Evolutionary conservation across 176 grass and related monocot species (phyloP).

Genomic region (Carex pumila): DNA sequence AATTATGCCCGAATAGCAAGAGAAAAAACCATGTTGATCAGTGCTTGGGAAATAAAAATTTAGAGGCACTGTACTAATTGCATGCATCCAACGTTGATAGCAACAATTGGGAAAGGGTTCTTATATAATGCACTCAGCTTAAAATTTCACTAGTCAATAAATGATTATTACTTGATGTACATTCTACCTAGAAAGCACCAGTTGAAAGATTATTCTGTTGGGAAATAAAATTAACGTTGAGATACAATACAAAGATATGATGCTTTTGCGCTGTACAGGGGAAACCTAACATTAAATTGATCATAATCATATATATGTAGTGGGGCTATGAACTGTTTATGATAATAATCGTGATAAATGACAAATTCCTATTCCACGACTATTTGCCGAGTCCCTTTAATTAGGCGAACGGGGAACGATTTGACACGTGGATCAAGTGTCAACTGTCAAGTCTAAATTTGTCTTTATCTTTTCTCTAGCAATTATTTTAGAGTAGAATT

Average conservation of each 20-base stretch:
- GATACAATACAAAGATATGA: conserved; percentile 2
- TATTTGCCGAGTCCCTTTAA: neutral
- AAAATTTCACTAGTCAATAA: neutral
- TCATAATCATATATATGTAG: neutral
- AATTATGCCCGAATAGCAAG: too few species aligned
- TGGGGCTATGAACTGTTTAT: neutral
- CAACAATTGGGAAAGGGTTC: neutral
- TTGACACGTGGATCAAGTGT: neutral
- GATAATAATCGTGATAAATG: neutral
- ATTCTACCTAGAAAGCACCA: neutral
- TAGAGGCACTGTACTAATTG: too few species aligned
- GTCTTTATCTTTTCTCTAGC: neutral
- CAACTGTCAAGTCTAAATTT: neutral
- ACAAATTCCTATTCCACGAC: neutral
- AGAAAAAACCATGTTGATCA: too few species aligned
- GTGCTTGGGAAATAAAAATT: too few species aligned
- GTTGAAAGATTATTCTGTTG: neutral
- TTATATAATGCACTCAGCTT: neutral
- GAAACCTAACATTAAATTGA: neutral
- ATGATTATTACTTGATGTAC: neutral
- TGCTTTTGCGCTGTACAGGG: conserved; percentile 3
- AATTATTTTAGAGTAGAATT: too few species aligned
- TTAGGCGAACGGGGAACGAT: neutral
- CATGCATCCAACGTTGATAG: too few species aligned
- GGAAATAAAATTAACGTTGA: neutral